These are phyloP conservation scores for Volvariella surrecta DNA, from an alignment of 1,284 basidiomycete genomes.

Conservation along the genomic window DNA sequence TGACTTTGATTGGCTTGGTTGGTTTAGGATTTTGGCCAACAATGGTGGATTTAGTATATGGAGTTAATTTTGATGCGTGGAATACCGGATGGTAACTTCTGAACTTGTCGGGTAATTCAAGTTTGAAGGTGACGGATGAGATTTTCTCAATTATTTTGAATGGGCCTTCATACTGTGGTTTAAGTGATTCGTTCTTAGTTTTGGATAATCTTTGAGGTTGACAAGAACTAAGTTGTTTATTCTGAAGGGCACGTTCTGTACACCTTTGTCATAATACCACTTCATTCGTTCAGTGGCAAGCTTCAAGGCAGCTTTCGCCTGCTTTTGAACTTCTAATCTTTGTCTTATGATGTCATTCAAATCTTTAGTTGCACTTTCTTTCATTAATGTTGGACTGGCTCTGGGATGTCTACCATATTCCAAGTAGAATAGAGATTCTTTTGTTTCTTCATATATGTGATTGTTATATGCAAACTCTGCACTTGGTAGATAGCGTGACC, in stretches of 20 bases:
- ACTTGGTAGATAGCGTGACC: constrained; percentile 21
- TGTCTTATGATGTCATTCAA: background rate
- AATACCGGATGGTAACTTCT: background rate
- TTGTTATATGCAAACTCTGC: constrained; percentile 26
- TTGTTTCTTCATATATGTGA: constrained; percentile 16
- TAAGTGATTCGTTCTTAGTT: background rate
- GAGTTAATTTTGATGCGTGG: background rate
- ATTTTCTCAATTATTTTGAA: background rate
- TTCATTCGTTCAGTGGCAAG: background rate
- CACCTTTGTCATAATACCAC: constrained; percentile 1
- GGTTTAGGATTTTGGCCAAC: too few species aligned
- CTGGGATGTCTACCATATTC: constrained; percentile 2
- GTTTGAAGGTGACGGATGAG: background rate
- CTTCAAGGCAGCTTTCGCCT: background rate
- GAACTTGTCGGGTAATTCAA: background rate
- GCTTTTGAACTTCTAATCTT: background rate
- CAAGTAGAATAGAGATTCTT: constrained; percentile 13
- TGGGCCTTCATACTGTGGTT: background rate
- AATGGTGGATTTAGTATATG: too few species aligned
- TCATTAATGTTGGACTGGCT: background rate
- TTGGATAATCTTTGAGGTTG: background rate
- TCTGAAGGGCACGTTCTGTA: background rate
- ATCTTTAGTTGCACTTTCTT: too few species aligned
- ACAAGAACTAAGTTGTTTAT: background rate
- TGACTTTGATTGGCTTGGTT: too few species aligned